Percentiles rank a stretch among this genome's conserved stretches.
phyloP scores from a whole-genome alignment of 2,329 filamentous ascomycete genomes.

The Sporothrix dimorphospora region DNA sequence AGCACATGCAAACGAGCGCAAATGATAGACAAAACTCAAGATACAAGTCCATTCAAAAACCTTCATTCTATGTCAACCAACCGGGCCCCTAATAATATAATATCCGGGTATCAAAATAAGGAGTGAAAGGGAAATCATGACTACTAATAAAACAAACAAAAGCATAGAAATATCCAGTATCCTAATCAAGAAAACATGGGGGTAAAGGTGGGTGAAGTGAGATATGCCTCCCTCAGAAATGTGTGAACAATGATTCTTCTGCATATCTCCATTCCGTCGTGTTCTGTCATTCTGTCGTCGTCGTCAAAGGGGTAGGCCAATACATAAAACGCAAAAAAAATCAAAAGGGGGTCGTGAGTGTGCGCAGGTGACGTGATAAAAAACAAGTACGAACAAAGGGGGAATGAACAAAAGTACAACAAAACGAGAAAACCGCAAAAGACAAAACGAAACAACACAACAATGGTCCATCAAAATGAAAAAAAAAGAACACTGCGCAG shows the following conservation, averaged over 20 bases:
- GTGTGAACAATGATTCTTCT: background rate
- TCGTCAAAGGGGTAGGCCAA: background rate
- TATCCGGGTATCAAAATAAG: constrained; percentile 19
- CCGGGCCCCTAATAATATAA: constrained; percentile 6
- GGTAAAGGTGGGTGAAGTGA: background rate
- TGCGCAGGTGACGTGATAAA: background rate
- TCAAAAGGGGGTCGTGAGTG: constrained; percentile 5
- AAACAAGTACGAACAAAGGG: background rate
- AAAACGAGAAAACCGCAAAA: background rate
- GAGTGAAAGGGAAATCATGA: constrained; percentile 18
- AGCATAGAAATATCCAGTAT: background rate
- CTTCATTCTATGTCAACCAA: background rate
- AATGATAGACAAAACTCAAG: background rate
- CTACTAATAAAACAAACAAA: background rate
- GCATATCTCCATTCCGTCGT: background rate
- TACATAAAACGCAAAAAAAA: background rate
- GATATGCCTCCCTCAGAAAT: background rate
- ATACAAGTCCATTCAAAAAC: background rate
- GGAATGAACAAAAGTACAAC: background rate
- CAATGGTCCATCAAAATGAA: background rate
- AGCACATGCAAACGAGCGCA: too few relatives aligned
- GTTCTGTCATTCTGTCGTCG: constrained; percentile 17
- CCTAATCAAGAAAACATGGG: background rate
- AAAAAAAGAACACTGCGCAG: background rate
- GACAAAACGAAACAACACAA: background rate